These are phyloP conservation scores for Chlorella sp. DNA, from an alignment of 139 green algal genomes.

Conservation along the genomic window DNA sequence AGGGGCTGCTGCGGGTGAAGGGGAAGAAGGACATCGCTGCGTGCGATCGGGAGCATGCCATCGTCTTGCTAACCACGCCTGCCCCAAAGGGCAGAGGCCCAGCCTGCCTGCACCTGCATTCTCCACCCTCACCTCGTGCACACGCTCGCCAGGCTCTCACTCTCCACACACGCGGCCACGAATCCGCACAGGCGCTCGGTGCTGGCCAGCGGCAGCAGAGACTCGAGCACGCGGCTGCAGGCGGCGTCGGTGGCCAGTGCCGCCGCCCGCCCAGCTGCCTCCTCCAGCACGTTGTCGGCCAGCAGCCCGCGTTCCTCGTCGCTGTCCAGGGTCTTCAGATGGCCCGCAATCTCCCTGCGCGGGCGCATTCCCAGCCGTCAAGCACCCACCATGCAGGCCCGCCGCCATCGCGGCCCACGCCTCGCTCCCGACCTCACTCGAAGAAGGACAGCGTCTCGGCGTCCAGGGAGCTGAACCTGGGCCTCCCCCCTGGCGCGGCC, in stretches of 20 bases:
- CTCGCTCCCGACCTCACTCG: too few relatives aligned
- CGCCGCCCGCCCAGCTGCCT: conserved; percentile 39
- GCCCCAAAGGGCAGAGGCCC: not conserved
- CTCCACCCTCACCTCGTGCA: conserved; percentile 34
- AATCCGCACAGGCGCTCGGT: conserved; percentile 28
- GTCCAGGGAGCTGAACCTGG: conserved; percentile 10
- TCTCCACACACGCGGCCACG: conserved; percentile 17
- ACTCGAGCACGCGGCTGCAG: conserved; percentile 70
- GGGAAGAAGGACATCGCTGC: conserved; percentile 1
- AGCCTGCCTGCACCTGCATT: not conserved
- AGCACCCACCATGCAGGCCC: too few relatives aligned
- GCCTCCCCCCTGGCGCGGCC: not conserved
- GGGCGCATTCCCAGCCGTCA: too few relatives aligned
- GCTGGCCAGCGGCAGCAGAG: conserved; percentile 51
- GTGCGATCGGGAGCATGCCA: not conserved
- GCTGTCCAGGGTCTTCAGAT: conserved; percentile 62
- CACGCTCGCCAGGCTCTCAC: conserved; percentile 31
- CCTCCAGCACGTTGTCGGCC: conserved; percentile 68
- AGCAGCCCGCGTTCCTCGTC: conserved; percentile 66
- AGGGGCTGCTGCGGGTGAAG: conserved; percentile 55
- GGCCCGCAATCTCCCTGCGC: conserved; percentile 52
- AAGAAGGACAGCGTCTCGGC: conserved; percentile 33
- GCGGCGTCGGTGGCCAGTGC: conserved; percentile 38
- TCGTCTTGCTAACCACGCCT: not conserved
- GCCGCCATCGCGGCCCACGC: too few relatives aligned